phyloP scores from a whole-genome alignment of 139 green algal species.

The Chlamydomonas schloesseri region DNA sequence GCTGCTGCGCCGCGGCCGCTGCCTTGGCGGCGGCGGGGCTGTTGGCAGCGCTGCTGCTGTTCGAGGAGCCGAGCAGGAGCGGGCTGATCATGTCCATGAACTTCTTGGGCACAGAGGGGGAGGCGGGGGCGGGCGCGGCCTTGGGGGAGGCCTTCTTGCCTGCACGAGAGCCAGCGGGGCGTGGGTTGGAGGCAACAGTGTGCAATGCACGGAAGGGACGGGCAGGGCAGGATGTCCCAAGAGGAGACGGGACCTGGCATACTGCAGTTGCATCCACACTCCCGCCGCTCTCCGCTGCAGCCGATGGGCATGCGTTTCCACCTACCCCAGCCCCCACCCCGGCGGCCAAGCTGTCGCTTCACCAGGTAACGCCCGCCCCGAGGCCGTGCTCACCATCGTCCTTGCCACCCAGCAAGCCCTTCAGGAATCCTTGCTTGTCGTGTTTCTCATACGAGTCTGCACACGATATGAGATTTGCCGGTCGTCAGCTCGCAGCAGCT shows the following conservation, averaged over 20 bases:
- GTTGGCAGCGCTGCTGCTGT: slow-evolving; percentile 28
- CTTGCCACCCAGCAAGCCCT: slow-evolving; percentile 41
- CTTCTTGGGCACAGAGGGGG: slow-evolving; percentile 40
- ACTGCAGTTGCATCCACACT: too few species aligned
- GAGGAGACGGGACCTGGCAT: too few species aligned
- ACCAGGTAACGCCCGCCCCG: too few species aligned
- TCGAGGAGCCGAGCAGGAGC: slow-evolving; percentile 40
- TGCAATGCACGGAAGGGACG: too few species aligned
- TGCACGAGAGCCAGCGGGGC: background rate
- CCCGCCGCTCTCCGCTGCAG: too few species aligned
- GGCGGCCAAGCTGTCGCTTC: too few species aligned
- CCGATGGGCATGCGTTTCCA: too few species aligned
- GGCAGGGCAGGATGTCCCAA: too few species aligned
- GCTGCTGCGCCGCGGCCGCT: background rate
- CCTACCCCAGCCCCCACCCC: too few species aligned
- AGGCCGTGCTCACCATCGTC: slow-evolving; percentile 1
- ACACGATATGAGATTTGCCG: background rate
- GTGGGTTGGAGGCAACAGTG: background rate
- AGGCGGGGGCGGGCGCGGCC: background rate
- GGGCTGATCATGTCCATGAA: slow-evolving; percentile 55
- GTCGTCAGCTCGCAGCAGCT: background rate
- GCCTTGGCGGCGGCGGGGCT: slow-evolving; percentile 2
- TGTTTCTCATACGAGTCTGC: slow-evolving; percentile 15
- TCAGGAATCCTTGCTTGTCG: slow-evolving; percentile 43
- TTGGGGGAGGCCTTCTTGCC: slow-evolving; percentile 32